A percentile compares a stretch with the other conserved stretches of the same genome.
phyloP scores from a whole-genome alignment of 2,329 filamentous ascomycete genomes.

The Herpotrichia juniperi region DNA sequence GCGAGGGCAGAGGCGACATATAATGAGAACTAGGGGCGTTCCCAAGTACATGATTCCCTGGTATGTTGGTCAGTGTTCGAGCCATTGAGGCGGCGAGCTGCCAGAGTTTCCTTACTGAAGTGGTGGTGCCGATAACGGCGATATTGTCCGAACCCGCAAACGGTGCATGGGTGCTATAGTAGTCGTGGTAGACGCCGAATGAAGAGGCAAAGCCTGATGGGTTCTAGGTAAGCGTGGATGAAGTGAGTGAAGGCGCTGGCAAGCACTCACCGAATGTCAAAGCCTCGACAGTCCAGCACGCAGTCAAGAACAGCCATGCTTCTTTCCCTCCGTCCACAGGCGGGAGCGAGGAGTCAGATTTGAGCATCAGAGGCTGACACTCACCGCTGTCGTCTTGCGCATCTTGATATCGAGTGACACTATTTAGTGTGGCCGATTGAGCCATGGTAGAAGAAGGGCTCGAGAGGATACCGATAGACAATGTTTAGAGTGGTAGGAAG shows the following conservation, averaged over 20 bases:
- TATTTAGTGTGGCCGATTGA: too few relatives aligned
- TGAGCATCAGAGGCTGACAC: too few relatives aligned
- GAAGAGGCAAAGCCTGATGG: slow-evolving; percentile 67
- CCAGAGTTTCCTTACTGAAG: slow-evolving; percentile 24
- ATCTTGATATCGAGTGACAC: too few relatives aligned
- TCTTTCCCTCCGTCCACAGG: slow-evolving; percentile 57
- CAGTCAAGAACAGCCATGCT: slow-evolving; percentile 59
- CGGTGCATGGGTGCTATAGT: slow-evolving; percentile 35
- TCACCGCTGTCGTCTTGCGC: too few relatives aligned
- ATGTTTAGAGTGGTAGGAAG: too few relatives aligned
- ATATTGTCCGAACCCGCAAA: slow-evolving; percentile 40
- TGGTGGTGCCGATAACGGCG: slow-evolving; percentile 66
- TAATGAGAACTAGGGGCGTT: slow-evolving; percentile 48
- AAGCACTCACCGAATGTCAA: too few relatives aligned
- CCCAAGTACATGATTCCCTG: slow-evolving; percentile 58
- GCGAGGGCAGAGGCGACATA: slow-evolving; percentile 36
- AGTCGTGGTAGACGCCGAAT: slow-evolving; percentile 65
- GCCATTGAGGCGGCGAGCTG: too few relatives aligned
- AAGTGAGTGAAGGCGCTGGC: too few relatives aligned
- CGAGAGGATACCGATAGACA: too few relatives aligned
- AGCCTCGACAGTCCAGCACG: slow-evolving; percentile 51
- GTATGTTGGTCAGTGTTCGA: too few relatives aligned
- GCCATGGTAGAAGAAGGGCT: too few relatives aligned
- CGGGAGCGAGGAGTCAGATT: slow-evolving; percentile 44
- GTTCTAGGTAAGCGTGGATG: slow-evolving; percentile 7